Evolutionary conservation across 139 green algal species (phyloP).

Genomic region (Monoraphidium neglectum): DNA sequence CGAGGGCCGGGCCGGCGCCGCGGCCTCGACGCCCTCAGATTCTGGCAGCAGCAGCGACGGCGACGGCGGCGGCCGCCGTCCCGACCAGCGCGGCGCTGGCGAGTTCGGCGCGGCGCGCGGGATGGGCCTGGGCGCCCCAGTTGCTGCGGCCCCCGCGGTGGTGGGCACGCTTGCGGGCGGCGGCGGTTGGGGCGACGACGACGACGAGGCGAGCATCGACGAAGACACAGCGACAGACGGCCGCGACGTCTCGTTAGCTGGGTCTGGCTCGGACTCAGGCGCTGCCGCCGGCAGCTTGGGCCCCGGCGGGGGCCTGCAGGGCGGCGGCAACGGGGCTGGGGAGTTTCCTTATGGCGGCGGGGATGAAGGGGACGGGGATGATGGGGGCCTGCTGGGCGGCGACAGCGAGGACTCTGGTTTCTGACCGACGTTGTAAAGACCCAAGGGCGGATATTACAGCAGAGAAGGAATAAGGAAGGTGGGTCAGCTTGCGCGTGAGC

Average conservation of each 20-base stretch:
- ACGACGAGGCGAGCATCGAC: conserved; percentile 57
- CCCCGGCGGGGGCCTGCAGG: not conserved
- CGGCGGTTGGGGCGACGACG: conserved; percentile 23
- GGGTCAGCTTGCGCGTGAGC: too few species aligned
- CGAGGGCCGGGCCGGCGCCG: conserved; percentile 21
- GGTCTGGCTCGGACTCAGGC: too few species aligned
- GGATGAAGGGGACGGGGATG: not conserved
- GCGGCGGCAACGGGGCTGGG: not conserved
- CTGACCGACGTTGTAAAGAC: not conserved
- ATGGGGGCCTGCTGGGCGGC: conserved; percentile 4
- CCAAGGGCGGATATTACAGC: too few species aligned
- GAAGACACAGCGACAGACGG: conserved; percentile 66
- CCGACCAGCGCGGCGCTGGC: not conserved
- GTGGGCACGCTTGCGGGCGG: not conserved
- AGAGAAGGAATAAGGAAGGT: too few species aligned
- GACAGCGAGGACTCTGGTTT: conserved; percentile 12
- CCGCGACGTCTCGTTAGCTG: conserved; percentile 33
- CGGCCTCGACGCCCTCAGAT: not conserved
- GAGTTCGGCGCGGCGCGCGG: not conserved
- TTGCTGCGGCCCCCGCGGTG: not conserved
- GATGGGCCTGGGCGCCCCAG: not conserved
- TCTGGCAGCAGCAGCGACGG: not conserved
- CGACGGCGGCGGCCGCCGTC: conserved; percentile 2
- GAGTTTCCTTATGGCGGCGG: not conserved
- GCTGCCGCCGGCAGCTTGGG: too few species aligned